A percentile compares a stretch with the other conserved stretches of the same genome.
These are phyloP conservation scores for Pharnaceum exiguum DNA, from an alignment of 148 eudicot genomes.

Conservation along the genomic window DNA sequence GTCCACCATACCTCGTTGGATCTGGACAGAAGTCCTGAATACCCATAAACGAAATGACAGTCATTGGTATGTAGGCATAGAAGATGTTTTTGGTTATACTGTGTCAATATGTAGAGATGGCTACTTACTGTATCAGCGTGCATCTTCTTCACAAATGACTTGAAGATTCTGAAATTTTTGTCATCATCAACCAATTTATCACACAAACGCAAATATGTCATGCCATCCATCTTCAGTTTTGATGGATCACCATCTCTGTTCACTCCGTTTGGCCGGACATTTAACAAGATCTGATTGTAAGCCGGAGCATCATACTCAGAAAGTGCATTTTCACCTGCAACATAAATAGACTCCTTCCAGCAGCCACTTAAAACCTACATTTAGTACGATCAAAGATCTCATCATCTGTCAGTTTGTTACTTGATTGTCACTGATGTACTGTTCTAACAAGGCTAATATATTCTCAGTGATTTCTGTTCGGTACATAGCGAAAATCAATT, in stretches of 20 bases:
- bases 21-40: constrained; percentile 45
- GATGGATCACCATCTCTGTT: constrained; percentile 55
- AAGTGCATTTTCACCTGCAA: constrained; percentile 90
- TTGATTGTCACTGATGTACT: no score
- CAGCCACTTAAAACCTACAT: constrained; percentile 69
- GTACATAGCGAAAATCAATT: no score
- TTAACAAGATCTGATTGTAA: constrained; percentile 72
- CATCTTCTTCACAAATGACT: constrained; percentile 69
- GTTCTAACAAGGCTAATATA: no score
- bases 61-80: background rate
- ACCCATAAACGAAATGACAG: background rate
- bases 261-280: constrained; percentile 74
- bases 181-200: constrained; percentile 46
- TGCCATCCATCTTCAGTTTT: constrained; percentile 50
- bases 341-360: constrained; percentile 63
- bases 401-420: no score
- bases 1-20: constrained; percentile 29
- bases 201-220: constrained; percentile 71
- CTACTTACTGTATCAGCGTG: constrained; percentile 71
- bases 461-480: no score
- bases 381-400: background rate
- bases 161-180: constrained; percentile 55
- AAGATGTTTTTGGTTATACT: background rate
- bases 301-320: constrained; percentile 70
- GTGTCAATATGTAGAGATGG: background rate